phyloP scores from a whole-genome alignment of 495 filamentous ascomycete species.

The Podospora anserina region DNA sequence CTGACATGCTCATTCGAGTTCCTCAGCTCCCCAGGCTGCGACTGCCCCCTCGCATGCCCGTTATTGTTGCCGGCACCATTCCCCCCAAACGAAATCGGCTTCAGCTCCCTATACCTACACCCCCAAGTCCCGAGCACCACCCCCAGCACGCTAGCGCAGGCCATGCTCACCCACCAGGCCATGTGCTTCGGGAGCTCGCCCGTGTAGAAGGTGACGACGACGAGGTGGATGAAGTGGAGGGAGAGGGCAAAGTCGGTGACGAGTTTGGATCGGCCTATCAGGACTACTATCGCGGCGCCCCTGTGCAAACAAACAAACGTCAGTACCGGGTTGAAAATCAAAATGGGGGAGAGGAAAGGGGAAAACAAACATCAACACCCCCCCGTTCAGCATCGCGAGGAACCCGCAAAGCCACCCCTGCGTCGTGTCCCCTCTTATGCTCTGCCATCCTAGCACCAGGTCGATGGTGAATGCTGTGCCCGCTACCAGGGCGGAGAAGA shows the following conservation, averaged over 20 bases:
- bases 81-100: slow-evolving; percentile 84
- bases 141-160: slow-evolving; percentile 65
- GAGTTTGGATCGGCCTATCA: slow-evolving; percentile 84
- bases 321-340: not conserved
- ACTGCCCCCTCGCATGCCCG: not conserved
- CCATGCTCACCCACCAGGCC: slow-evolving; percentile 87
- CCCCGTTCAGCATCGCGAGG: slow-evolving; percentile 77
- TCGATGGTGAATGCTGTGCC: slow-evolving; percentile 68
- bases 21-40: not conserved
- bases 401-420: slow-evolving; percentile 88
- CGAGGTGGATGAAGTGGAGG: slow-evolving; percentile 80
- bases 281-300: slow-evolving; percentile 70
- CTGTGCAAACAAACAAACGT: slow-evolving; percentile 35
- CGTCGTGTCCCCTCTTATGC: slow-evolving; percentile 84
- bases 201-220: slow-evolving; percentile 73
- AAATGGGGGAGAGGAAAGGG: slow-evolving; percentile 5
- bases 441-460: slow-evolving; percentile 74
- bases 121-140: slow-evolving; percentile 77
- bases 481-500: slow-evolving; percentile 85
- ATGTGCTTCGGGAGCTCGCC: slow-evolving; percentile 64
- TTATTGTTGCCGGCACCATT: slow-evolving; percentile 26
- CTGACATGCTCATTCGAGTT: not conserved
- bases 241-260: slow-evolving; percentile 92
- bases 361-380: slow-evolving; percentile 66
- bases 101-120: slow-evolving; percentile 83